Evolutionary conservation across 768 basidiomycete genomes (phyloP).

Genomic region (Pleurotus salmoneostramineus): DNA sequence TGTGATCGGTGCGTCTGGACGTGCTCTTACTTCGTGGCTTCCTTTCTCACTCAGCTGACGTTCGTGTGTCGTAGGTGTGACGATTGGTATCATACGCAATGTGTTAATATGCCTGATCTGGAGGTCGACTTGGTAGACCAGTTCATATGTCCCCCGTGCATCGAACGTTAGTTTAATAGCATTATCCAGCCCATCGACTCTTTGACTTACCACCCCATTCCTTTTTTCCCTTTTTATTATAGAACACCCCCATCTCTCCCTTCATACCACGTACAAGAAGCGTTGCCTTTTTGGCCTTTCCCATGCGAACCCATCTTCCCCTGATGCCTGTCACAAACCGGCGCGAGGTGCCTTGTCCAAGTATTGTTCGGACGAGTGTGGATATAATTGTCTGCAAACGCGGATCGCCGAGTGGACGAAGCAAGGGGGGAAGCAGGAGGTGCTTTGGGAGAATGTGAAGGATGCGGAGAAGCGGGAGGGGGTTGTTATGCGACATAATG

Average conservation of each 20-base stretch:
- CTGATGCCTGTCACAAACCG: slow-evolving; percentile 74
- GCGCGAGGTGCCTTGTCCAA: slow-evolving; percentile 82
- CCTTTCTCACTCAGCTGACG: neutral
- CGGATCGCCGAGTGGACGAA: slow-evolving; percentile 61
- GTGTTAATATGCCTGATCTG: slow-evolving; percentile 76
- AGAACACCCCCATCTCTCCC: slow-evolving; percentile 58
- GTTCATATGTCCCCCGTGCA: slow-evolving; percentile 84
- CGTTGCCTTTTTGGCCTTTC: slow-evolving; percentile 72
- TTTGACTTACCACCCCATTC: neutral
- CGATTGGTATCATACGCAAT: slow-evolving; percentile 91
- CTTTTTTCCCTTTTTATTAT: slow-evolving; percentile 7
- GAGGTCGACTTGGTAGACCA: slow-evolving; percentile 88
- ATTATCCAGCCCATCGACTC: too few species aligned
- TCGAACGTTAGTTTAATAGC: slow-evolving; percentile 52
- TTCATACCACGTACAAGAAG: slow-evolving; percentile 75
- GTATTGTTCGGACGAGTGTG: slow-evolving; percentile 90
- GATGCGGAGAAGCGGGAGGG: slow-evolving; percentile 69
- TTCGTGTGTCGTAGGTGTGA: slow-evolving; percentile 58
- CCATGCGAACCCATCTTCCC: slow-evolving; percentile 56
- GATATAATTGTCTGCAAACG: slow-evolving; percentile 65
- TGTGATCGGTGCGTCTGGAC: slow-evolving; percentile 71
- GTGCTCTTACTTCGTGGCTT: neutral
- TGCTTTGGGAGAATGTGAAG: slow-evolving; percentile 74
- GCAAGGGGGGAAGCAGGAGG: slow-evolving; percentile 57
- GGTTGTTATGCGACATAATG: slow-evolving; percentile 44